Conservation (phyloP, 176 grass and related monocot genomes). For the Carex littledalei region DNA sequence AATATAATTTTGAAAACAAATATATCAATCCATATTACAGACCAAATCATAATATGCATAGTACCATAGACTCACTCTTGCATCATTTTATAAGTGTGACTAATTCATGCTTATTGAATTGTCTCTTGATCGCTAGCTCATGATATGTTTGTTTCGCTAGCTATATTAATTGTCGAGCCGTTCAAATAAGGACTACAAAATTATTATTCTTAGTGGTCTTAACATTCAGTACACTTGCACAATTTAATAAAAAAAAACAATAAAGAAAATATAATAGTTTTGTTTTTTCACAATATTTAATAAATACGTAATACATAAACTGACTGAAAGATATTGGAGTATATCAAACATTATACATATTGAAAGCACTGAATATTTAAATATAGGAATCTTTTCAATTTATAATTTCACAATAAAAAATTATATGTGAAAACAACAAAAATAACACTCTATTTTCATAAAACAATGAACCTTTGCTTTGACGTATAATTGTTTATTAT, state of each 20-base stretch:
- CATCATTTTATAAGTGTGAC: neutral
- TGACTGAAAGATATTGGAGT: neutral
- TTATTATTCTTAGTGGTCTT: neutral
- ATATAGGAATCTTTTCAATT: no score
- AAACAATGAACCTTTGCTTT: no score
- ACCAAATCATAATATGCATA: no score
- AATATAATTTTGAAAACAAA: no score
- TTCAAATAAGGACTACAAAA: neutral
- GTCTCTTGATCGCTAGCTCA: neutral
- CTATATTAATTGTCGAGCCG: neutral
- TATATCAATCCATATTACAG: no score
- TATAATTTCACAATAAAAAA: no score
- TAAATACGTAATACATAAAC: neutral
- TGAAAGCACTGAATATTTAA: no score
- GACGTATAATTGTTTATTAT: no score
- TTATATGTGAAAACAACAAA: no score
- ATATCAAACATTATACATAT: neutral
- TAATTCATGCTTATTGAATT: neutral
- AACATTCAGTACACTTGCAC: neutral
- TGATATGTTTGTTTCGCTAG: neutral
- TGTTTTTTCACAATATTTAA: neutral
- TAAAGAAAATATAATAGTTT: neutral
- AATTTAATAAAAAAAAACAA: neutral
- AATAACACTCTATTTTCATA: no score
- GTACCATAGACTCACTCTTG: neutral